These are phyloP conservation scores for Erysiphe neolycopersici DNA, from an alignment of 2,329 filamentous ascomycete genomes.

Conservation along the genomic window DNA sequence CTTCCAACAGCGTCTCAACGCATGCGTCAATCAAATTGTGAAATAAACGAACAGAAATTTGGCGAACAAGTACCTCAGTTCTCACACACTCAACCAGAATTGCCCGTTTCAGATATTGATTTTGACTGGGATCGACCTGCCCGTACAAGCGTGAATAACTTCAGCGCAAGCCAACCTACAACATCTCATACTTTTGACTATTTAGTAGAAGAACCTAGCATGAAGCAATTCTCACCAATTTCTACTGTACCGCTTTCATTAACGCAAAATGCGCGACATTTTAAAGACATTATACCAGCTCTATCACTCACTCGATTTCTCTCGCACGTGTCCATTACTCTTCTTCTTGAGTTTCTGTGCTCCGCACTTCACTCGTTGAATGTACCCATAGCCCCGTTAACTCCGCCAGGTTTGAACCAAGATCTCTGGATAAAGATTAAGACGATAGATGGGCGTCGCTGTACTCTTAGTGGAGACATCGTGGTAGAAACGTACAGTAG, in stretches of 20 bases:
- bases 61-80: slow-evolving; percentile 17
- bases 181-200: slow-evolving; percentile 22
- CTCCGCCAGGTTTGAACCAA: slow-evolving; percentile 24
- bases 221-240: slow-evolving; percentile 58
- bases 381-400: slow-evolving; percentile 32
- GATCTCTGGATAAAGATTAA: slow-evolving; percentile 43
- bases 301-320: slow-evolving; percentile 82
- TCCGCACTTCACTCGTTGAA: slow-evolving; percentile 68
- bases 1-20: slow-evolving; percentile 21
- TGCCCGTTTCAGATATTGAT: slow-evolving; percentile 41
- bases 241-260: slow-evolving; percentile 58
- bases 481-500: slow-evolving; percentile 39
- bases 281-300: slow-evolving; percentile 72
- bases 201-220: slow-evolving; percentile 64
- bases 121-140: slow-evolving; percentile 71
- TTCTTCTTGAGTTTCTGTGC: slow-evolving; percentile 54
- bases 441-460: slow-evolving; percentile 43
- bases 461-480: slow-evolving; percentile 49
- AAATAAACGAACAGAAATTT: slow-evolving; percentile 20
- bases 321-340: slow-evolving; percentile 46
- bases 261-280: slow-evolving; percentile 69
- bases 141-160: slow-evolving; percentile 8
- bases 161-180: slow-evolving; percentile 18
- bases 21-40: slow-evolving; percentile 37
- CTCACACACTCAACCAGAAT: slow-evolving; percentile 67